Base-by-base conservation (phyloP, 2,329 filamentous ascomycete species). In the Mycogone perniciosa region DNA sequence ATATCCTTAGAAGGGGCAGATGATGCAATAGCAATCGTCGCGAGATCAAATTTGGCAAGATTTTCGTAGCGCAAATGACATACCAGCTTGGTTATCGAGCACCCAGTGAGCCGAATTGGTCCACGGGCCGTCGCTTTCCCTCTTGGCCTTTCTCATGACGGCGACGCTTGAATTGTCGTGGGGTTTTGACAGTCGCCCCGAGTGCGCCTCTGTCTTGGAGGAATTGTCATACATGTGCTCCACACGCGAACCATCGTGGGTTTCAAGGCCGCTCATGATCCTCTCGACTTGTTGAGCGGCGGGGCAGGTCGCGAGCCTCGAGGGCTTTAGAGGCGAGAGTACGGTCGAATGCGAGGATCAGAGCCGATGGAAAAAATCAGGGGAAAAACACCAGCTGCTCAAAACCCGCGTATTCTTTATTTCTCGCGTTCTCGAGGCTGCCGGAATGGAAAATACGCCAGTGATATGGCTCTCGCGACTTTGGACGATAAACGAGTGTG, bases 61-160 rank as follows among this genome's bases (percentile, higher is more conserved):
- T 20, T 20, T 20, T 20, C 3, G 20, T 20, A 2, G 20, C 20
- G 20, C 20, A 20, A 20, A 20, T 20, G 31, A 70, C 80, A 53
- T 82, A 90, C 87, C 86, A 61, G 88, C 84, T 67, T 91, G 87
- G 67, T 91, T 88, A 62, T 86, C 74, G 59, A 88, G 81, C 64
- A 90, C 77, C 81, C 85, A 87, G 62, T 76, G 74, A 55, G 80
- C 78, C 44, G 86, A 65, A 54, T 76, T 75, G 61, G 77, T 80
- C 63, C 79, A 68, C 40, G 80, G 73, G 50, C 80, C 75, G 58
- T 84, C 77, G 47, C 81, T 78, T 66, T 81, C 81, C 62, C 74
- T 72, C 70, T 78, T 84, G 26, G 38, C 33, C 13, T n/a, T 45
- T 20, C 26, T 44, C 7, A 29, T 31, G 31, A 49, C 9, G 29